Conservation (phyloP, 768 basidiomycete genomes). For the Mycena vitilis region DNA sequence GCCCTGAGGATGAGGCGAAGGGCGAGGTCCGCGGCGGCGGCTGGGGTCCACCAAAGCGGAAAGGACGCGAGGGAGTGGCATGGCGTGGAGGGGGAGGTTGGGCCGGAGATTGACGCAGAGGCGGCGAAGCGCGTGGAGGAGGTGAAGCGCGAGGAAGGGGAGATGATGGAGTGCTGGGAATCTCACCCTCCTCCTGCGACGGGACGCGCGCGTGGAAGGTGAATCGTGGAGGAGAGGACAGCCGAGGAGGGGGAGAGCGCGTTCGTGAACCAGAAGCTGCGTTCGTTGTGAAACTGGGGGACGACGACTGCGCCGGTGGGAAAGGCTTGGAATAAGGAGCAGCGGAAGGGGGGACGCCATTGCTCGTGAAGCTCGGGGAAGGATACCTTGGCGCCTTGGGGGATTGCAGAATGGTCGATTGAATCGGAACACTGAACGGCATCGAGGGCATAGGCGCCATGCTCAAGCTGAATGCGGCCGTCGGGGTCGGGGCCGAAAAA, state of each 20-base stretch:
- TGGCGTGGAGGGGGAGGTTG: not conserved
- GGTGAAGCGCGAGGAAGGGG: no score
- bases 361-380: slow-evolving; percentile 18
- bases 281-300: slow-evolving; percentile 10
- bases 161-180: not conserved
- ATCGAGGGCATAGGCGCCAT: no score
- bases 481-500: no score
- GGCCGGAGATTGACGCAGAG: no score
- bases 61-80: not conserved
- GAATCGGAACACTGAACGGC: not conserved
- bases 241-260: not conserved
- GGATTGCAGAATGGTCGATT: slow-evolving; percentile 1
- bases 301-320: not conserved
- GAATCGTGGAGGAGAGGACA: not conserved
- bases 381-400: slow-evolving; percentile 21
- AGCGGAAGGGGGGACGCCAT: slow-evolving; percentile 11
- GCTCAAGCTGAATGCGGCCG: no score
- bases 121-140: no score
- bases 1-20: slow-evolving; percentile 7
- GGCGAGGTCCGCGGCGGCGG: slow-evolving; percentile 1
- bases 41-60: not conserved
- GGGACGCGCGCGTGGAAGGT: slow-evolving; percentile 11
- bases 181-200: slow-evolving; percentile 32
- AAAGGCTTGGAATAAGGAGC: not conserved
- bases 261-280: not conserved